A percentile compares a stretch with the other conserved stretches of the same genome.
phyloP scores from a whole-genome alignment of 306 rosid species.

The Luffa acutangula region DNA sequence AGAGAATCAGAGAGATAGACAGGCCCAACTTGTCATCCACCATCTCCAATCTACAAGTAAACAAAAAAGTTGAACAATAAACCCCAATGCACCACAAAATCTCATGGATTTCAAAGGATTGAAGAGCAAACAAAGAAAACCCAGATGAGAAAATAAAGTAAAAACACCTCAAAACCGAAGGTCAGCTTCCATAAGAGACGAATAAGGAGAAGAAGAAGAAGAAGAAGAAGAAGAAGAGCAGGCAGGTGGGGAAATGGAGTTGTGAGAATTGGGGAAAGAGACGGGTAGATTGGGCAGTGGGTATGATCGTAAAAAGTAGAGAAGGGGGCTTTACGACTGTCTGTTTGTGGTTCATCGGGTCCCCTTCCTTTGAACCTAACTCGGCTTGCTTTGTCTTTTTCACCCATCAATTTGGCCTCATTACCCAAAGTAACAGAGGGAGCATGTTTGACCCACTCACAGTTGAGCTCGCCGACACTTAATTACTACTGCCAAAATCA shows the following conservation, averaged over 20 bases:
- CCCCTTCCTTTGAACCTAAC: background rate
- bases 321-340: constrained; percentile 7
- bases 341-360: background rate
- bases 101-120: background rate
- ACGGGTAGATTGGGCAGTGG: background rate
- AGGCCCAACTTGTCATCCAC: constrained; percentile 17
- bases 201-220: background rate
- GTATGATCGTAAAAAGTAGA: background rate
- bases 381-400: background rate
- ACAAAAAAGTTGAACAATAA: constrained; percentile 7
- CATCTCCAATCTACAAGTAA: constrained; percentile 19
- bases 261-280: background rate
- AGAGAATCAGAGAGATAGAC: constrained; percentile 13
- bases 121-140: background rate
- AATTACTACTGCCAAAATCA: background rate
- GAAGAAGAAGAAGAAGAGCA: background rate
- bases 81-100: constrained; percentile 17
- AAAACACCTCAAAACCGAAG: background rate
- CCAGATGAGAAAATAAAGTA: background rate
- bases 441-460: background rate
- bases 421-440: background rate
- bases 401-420: background rate
- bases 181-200: background rate
- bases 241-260: background rate
- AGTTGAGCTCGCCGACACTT: constrained; percentile 2